Evolutionary conservation across 75 land plant species (phyloP).

Genomic region (Sequoiadendron giganteum): DNA sequence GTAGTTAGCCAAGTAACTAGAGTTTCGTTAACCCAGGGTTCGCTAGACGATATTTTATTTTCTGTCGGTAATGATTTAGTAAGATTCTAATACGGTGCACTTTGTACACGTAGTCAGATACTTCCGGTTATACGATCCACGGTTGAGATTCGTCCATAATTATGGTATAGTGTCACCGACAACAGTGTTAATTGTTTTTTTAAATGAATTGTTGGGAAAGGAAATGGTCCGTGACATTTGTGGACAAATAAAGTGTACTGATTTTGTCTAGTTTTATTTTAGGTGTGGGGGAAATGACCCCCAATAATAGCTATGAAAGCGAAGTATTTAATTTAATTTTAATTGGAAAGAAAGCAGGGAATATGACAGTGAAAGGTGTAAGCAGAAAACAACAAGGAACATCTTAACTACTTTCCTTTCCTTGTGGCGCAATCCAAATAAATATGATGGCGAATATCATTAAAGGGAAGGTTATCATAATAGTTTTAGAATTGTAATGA

Average conservation of each 20-base stretch:
- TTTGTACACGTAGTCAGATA: too few relatives aligned
- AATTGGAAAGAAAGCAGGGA: background rate
- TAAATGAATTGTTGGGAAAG: background rate
- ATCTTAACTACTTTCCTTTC: background rate
- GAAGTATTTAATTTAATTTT: background rate
- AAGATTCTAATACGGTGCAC: too few relatives aligned
- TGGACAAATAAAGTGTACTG: too few relatives aligned
- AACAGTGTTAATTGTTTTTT: background rate
- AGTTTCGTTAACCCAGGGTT: background rate
- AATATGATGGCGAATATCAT: background rate
- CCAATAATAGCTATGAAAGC: background rate
- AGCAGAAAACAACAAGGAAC: background rate
- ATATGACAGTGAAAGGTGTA: background rate
- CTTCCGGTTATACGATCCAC: background rate
- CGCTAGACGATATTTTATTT: background rate
- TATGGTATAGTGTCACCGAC: background rate
- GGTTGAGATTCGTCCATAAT: background rate
- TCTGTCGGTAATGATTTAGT: background rate
- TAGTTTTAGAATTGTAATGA: too few relatives aligned
- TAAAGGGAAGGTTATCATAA: too few relatives aligned
- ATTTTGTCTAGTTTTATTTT: too few relatives aligned
- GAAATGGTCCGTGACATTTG: background rate
- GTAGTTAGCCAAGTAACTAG: background rate
- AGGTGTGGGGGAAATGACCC: background rate
- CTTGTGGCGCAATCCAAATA: background rate